These are phyloP conservation scores for Catharanthus roseus DNA, from an alignment of 257 asterid genomes.

Conservation along the genomic window DNA sequence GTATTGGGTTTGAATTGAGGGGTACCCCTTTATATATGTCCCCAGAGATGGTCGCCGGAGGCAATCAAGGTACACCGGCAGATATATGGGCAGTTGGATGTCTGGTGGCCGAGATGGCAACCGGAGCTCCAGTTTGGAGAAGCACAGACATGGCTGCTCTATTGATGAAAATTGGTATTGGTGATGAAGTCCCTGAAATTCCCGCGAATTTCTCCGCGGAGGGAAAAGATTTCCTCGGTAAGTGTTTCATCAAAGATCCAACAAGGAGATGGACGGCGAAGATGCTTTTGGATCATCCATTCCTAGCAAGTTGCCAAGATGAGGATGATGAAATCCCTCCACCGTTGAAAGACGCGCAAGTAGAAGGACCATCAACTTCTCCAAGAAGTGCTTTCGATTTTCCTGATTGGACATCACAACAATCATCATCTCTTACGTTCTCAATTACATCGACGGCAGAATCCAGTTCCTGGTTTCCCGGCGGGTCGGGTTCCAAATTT, in stretches of 20 bases:
- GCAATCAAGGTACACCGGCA: constrained; percentile 58
- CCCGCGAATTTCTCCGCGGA: constrained; percentile 46
- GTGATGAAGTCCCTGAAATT: constrained; percentile 56
- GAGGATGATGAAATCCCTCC: constrained; percentile 8
- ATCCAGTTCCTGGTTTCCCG: constrained; percentile 14
- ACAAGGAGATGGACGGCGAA: constrained; percentile 82
- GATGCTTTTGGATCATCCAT: constrained; percentile 81
- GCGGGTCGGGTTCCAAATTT: constrained; percentile 21
- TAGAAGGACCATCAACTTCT: constrained; percentile 25
- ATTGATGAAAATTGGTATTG: constrained; percentile 57
- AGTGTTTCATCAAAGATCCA: constrained; percentile 60
- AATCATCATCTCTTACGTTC: constrained; percentile 26
- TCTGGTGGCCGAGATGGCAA: constrained; percentile 58
- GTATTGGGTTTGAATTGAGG: constrained; percentile 37
- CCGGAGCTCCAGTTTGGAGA: constrained; percentile 59
- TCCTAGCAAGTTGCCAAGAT: constrained; percentile 28
- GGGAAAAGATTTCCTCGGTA: constrained; percentile 57
- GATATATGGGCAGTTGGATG: constrained; percentile 91
- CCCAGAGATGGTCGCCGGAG: constrained; percentile 72
- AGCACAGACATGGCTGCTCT: constrained; percentile 46
- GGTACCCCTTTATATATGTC: constrained; percentile 95
- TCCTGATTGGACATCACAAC: constrained; percentile 51
- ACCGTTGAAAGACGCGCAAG: constrained; percentile 9
- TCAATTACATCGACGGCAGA: constrained; percentile 33
- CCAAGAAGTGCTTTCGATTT: constrained; percentile 76